These are phyloP conservation scores for Pichia cactophila DNA, from an alignment of 1,139 yeast species.

Conservation along the genomic window DNA sequence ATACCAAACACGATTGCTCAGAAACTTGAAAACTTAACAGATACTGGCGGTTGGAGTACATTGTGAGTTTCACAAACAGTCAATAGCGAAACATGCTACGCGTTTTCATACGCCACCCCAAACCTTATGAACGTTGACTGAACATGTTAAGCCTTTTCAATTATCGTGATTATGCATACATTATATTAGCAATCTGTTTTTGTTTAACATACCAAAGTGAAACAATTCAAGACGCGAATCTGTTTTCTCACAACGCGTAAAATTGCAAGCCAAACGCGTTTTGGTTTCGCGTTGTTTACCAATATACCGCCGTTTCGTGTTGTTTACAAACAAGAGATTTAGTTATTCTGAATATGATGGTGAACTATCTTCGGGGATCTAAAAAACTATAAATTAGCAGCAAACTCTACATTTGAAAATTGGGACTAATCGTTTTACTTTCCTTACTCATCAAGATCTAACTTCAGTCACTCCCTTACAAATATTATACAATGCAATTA, in stretches of 20 bases:
- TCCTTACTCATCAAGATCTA: conserved; percentile 4
- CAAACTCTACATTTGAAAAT: neutral
- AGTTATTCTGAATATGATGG: neutral
- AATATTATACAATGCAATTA: conserved; percentile 18
- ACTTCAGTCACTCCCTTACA: conserved; percentile 16
- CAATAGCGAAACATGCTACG: too few species aligned
- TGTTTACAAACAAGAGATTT: neutral
- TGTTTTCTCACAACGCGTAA: neutral
- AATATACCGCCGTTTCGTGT: neutral
- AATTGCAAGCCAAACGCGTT: neutral
- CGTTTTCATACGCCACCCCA: too few species aligned
- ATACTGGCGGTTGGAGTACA: conserved; percentile 96
- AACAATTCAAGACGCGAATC: neutral
- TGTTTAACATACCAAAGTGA: neutral
- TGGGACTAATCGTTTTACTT: neutral
- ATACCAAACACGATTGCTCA: conserved; percentile 73
- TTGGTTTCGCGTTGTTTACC: neutral
- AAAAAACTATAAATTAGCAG: neutral
- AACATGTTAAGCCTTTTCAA: too few species aligned
- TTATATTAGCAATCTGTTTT: too few species aligned
- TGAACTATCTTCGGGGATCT: neutral
- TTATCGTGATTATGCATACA: too few species aligned
- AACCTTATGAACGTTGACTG: too few species aligned
- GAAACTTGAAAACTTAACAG: conserved; percentile 67
- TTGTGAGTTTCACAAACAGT: conserved; percentile 33